Base-by-base conservation (phyloP, 768 basidiomycete species). In the Boletellus ananas region DNA sequence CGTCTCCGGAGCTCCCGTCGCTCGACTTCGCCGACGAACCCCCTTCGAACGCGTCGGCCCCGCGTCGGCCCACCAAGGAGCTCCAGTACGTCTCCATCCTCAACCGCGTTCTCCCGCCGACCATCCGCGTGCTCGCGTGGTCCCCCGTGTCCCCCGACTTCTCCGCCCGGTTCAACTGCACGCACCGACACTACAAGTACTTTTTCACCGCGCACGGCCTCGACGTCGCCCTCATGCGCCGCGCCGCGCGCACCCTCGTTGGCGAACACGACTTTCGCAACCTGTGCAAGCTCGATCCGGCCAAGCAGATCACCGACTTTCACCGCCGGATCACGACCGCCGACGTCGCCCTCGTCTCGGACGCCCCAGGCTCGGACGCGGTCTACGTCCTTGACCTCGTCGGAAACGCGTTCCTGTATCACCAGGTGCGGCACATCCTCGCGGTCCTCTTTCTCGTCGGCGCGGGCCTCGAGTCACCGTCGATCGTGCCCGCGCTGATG, bases 231-330 rank as follows among this genome's bases (percentile, higher is more conserved):
- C 76, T 73, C 40, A 97, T 98, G 94, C 79, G 77, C 52, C 74
- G 79, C 31, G 94, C 82, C 1, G 90, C 90, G 0, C 55, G 71
- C 2, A 72, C 78, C 6, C 75, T 99, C 42, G 68, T 92, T 25
- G 95, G 95, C 33, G 83, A 87, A 54, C 94, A 97, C 72, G 95
- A 97, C 70, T 98, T 96, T 62, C 83, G 94, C 14, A 98, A 98
- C 62, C 76, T 97, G 31, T 96, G 91, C 75, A 97, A 94, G 65
- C 70, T 98, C 18, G 95, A 98, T 64, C 80, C 91, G 0, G 77
- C 83, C 31, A 97, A 97, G 68, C 94, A 97, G 69, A 86, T 97
- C 54, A 83, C 85, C 20, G 78, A 79, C 50, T 95, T 94, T 70
- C 73, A 65, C 20, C 77, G 95, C 29, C 74, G 74, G 18, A 84